phyloP scores from a whole-genome alignment of 83 land plant species.

The Larix sibirica region DNA sequence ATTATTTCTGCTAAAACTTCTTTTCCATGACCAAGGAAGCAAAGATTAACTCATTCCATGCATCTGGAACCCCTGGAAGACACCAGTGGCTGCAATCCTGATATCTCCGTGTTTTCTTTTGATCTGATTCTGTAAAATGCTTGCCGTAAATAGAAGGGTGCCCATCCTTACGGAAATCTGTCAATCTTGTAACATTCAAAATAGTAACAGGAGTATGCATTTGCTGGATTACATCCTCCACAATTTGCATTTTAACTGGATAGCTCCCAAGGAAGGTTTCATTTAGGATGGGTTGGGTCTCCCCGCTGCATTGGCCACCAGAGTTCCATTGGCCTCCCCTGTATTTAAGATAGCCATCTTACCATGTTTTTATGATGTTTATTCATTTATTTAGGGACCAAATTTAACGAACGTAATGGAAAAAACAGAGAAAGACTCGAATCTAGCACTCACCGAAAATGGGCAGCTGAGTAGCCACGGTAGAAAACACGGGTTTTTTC shows the following conservation, averaged over 20 bases:
- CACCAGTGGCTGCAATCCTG: conserved; percentile 96
- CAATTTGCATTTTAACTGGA: conserved; percentile 18
- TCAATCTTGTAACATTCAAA: conserved; percentile 18
- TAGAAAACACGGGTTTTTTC: conserved; percentile 7
- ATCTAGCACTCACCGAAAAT: not conserved
- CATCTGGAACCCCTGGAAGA: conserved; percentile 83
- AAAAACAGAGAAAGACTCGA: not conserved
- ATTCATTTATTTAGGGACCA: not conserved
- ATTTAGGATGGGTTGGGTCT: conserved; percentile 6
- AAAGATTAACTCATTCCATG: conserved; percentile 81
- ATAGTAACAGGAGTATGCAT: conserved; percentile 23
- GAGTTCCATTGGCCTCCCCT: conserved; percentile 30
- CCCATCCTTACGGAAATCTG: conserved; percentile 22
- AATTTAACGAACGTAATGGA: not conserved
- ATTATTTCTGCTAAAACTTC: not conserved
- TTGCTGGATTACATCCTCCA: conserved; percentile 19
- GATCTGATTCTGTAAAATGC: conserved; percentile 16
- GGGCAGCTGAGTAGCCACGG: conserved; percentile 4
- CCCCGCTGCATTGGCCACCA: conserved; percentile 18
- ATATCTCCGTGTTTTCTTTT: conserved; percentile 25
- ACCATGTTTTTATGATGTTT: not conserved
- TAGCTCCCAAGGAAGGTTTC: not conserved
- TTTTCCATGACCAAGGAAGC: conserved; percentile 33
- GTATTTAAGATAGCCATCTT: not conserved
- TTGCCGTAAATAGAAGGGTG: conserved; percentile 22